Evolutionary conservation across 495 filamentous ascomycete species (phyloP).

Genomic region (Lindgomyces ingoldianus): DNA sequence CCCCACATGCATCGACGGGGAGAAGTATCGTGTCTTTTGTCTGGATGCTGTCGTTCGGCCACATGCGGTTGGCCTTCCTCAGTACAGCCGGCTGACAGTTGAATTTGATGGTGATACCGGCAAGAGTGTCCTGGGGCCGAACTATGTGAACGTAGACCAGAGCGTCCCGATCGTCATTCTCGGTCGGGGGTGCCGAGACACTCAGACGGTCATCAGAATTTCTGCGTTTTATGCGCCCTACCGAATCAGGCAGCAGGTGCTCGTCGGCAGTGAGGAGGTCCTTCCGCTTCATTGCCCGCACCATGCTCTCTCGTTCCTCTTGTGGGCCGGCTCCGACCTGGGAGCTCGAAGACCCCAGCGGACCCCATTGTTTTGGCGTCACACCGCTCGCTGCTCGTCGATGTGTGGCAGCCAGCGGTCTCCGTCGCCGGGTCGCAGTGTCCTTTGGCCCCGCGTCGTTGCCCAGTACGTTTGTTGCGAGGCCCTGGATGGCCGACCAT

Average conservation of each 20-base stretch:
- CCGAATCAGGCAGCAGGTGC: slow-evolving; percentile 49
- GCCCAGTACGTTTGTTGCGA: slow-evolving; percentile 49
- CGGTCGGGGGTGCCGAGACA: slow-evolving; percentile 44
- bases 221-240: slow-evolving; percentile 59
- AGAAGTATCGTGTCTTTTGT: slow-evolving; percentile 76
- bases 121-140: slow-evolving; percentile 76
- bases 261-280: slow-evolving; percentile 59
- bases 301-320: slow-evolving; percentile 58
- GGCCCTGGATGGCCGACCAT: slow-evolving; percentile 47
- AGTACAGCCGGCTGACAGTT: slow-evolving; percentile 78
- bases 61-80: slow-evolving; percentile 85
- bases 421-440: slow-evolving; percentile 43
- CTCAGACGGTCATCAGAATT: slow-evolving; percentile 57
- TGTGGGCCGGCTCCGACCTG: slow-evolving; percentile 57
- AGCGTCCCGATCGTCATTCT: slow-evolving; percentile 63
- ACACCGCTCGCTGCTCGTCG: slow-evolving; percentile 48
- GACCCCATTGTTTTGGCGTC: slow-evolving; percentile 58
- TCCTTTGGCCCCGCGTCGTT: slow-evolving; percentile 42
- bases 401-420: slow-evolving; percentile 51
- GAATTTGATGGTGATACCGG: slow-evolving; percentile 86
- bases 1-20: slow-evolving; percentile 85
- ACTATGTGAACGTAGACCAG: slow-evolving; percentile 92
- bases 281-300: slow-evolving; percentile 65
- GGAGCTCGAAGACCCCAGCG: slow-evolving; percentile 47
- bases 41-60: slow-evolving; percentile 89